A percentile compares a stretch with the other conserved stretches of the same genome.
Conservation (phyloP, 2,329 filamentous ascomycete genomes). For the Zasmidium cellare region DNA sequence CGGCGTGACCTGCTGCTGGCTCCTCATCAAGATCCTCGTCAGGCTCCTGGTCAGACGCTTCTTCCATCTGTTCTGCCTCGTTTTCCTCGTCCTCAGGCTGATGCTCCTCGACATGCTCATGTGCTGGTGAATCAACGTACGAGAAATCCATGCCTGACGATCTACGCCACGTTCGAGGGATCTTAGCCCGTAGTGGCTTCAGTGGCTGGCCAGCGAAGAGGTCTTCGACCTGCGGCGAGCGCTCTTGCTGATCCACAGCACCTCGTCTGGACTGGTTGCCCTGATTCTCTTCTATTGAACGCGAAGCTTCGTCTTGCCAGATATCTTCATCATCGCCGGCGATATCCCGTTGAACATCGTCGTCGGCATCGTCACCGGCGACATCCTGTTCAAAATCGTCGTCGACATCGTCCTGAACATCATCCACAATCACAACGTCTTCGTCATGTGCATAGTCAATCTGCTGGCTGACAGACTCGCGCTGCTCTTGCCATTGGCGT, state of each 20-base stretch:
- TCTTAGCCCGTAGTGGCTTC: conserved; percentile 40
- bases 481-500: conserved; percentile 19
- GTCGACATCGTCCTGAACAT: conserved; percentile 13
- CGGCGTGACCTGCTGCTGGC: neutral
- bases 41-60: conserved; percentile 5
- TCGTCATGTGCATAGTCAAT: conserved; percentile 18
- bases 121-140: conserved; percentile 40
- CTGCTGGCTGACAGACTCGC: conserved; percentile 22
- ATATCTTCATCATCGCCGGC: conserved; percentile 37
- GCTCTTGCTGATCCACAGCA: neutral
- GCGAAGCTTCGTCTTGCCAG: conserved; percentile 51
- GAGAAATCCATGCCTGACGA: conserved; percentile 39
- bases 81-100: neutral
- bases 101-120: conserved; percentile 7
- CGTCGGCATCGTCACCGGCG: conserved; percentile 9
- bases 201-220: conserved; percentile 35
- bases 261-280: neutral
- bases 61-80: neutral
- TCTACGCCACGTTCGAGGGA: conserved; percentile 45
- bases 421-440: conserved; percentile 24
- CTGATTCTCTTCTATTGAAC: conserved; percentile 29
- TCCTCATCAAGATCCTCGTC: neutral
- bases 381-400: conserved; percentile 6
- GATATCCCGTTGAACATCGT: conserved; percentile 4
- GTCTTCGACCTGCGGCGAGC: conserved; percentile 31